Percentiles rank a stretch among this genome's conserved stretches.
Evolutionary conservation across 2,329 filamentous ascomycete genomes (phyloP).

Genomic region (Biscogniauxia mediterranea): DNA sequence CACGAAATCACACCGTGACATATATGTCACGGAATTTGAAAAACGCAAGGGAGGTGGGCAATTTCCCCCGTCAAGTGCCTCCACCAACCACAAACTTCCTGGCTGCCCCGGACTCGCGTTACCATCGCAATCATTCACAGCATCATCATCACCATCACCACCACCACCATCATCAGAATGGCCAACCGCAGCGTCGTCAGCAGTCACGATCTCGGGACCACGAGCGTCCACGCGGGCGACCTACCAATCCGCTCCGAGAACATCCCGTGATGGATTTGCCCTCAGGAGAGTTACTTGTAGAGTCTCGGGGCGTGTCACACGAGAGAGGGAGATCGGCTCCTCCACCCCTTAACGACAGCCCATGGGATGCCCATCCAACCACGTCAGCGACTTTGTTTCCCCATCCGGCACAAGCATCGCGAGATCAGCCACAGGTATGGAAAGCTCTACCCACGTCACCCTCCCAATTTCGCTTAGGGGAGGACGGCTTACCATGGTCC

Average conservation of each 20-base stretch:
- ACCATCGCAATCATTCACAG: conserved; percentile 24
- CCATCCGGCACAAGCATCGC: conserved; percentile 18
- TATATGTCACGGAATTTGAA: conserved; percentile 48
- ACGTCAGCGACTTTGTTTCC: conserved; percentile 30
- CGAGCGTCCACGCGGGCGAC: conserved; percentile 19
- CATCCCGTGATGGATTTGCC: conserved; percentile 12
- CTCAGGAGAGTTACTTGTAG: conserved; percentile 19
- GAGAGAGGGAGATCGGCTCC: conserved; percentile 50
- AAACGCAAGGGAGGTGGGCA: conserved; percentile 36
- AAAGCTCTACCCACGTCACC: conserved; percentile 44
- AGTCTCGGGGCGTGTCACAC: conserved; percentile 32
- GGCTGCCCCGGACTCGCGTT: conserved; percentile 27
- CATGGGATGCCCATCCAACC: conserved; percentile 42
- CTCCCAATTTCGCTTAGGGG: conserved; percentile 43
- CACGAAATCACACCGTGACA: conserved; percentile 44
- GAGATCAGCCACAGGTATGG: conserved; percentile 32
- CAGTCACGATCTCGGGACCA: conserved; percentile 18
- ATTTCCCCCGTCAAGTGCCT: conserved; percentile 46
- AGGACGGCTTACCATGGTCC: conserved; percentile 49
- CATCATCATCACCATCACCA: conserved; percentile 18
- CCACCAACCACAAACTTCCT: conserved; percentile 47
- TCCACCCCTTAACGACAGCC: conserved; percentile 45
- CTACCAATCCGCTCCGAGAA: conserved; percentile 8
- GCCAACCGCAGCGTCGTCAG: conserved; percentile 12
- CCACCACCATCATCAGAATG: conserved; percentile 14